Percentiles rank a stretch among this genome's conserved stretches.
Conservation (phyloP, 345 rosid species). For the Leavenworthia alabamica region DNA sequence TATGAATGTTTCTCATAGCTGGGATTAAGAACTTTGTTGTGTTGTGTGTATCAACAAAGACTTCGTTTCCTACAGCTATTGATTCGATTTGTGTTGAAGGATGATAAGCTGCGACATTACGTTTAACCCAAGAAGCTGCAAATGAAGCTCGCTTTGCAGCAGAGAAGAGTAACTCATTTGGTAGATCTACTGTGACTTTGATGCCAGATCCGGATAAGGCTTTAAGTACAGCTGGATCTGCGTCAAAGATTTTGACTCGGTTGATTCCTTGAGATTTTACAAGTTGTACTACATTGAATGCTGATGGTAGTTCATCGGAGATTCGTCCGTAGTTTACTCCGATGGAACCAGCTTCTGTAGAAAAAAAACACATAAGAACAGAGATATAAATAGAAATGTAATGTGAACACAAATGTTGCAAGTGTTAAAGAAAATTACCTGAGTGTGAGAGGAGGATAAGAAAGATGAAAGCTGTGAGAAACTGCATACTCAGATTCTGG, state of each 20-base stretch:
- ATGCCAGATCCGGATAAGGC: conserved; percentile 70
- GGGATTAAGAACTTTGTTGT: conserved; percentile 61
- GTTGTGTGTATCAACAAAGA: conserved; percentile 75
- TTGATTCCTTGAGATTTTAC: conserved; percentile 64
- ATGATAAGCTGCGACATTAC: conserved; percentile 60
- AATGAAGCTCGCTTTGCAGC: conserved; percentile 53
- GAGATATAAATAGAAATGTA: not conserved
- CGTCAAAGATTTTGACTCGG: conserved; percentile 69
- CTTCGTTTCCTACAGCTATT: conserved; percentile 92
- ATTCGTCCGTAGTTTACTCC: conserved; percentile 94
- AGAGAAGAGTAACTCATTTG: conserved; percentile 59
- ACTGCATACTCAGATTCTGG: conserved; percentile 25
- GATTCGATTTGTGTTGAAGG: conserved; percentile 77
- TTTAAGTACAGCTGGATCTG: conserved; percentile 73
- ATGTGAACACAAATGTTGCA: not conserved
- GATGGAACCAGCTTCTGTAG: conserved; percentile 61
- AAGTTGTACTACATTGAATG: conserved; percentile 59
- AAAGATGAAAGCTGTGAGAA: conserved; percentile 1
- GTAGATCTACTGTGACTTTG: conserved; percentile 81
- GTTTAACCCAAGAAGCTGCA: conserved; percentile 63
- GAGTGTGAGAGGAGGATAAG: conserved; percentile 15
- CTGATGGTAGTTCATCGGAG: conserved; percentile 75
- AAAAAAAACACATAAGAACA: not conserved
- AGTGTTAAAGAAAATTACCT: conserved; percentile 13
- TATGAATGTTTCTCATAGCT: conserved; percentile 84